Evolutionary conservation across 2,329 filamentous ascomycete species (phyloP).

Genomic region (Westerdykella ornata): DNA sequence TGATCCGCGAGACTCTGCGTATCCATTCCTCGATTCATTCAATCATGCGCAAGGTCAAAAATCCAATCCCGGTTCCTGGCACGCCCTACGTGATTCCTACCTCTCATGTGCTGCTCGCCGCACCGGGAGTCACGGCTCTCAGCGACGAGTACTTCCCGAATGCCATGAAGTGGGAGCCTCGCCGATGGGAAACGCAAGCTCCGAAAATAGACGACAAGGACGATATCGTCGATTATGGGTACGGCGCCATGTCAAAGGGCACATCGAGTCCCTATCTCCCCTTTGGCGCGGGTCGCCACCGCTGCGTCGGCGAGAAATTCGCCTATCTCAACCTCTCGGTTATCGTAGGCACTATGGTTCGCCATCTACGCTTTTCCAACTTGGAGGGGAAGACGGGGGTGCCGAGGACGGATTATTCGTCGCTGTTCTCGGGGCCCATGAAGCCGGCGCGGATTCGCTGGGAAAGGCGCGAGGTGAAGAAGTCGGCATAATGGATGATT

Average conservation of each 20-base stretch:
- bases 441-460: constrained; percentile 1
- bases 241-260: constrained; percentile 80
- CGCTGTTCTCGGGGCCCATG: constrained; percentile 1
- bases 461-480: neutral
- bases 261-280: constrained; percentile 78
- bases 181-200: constrained; percentile 59
- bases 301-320: constrained; percentile 90
- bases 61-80: constrained; percentile 69
- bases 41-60: constrained; percentile 79
- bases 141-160: constrained; percentile 69
- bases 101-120: constrained; percentile 67
- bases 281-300: constrained; percentile 80
- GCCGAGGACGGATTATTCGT: constrained; percentile 56
- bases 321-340: constrained; percentile 81
- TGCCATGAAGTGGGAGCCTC: constrained; percentile 71
- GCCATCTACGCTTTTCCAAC: constrained; percentile 60
- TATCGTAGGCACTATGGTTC: constrained; percentile 65
- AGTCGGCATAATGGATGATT: too few species aligned
- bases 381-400: constrained; percentile 58
- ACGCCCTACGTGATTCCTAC: constrained; percentile 73
- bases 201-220: constrained; percentile 48
- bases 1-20: constrained; percentile 81
- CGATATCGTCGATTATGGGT: constrained; percentile 77
- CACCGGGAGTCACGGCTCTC: constrained; percentile 66
- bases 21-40: constrained; percentile 83